These are phyloP conservation scores for Trypanosoma congolense DNA, from an alignment of 208 protist species.

Conservation along the genomic window DNA sequence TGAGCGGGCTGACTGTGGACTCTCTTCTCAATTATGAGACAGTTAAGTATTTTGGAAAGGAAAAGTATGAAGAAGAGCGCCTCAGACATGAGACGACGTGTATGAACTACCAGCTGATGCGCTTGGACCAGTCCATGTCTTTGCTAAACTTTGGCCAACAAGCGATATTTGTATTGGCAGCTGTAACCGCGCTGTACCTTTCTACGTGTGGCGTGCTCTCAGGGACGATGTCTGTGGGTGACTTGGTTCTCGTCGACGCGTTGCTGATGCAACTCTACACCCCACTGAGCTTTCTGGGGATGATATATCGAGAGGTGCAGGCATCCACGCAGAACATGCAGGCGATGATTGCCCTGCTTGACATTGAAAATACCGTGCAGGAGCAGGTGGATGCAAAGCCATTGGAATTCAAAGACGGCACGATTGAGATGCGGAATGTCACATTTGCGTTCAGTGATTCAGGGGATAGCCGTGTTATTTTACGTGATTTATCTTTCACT, in stretches of 20 bases:
- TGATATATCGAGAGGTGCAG: constrained; percentile 92
- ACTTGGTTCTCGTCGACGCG: constrained; percentile 92
- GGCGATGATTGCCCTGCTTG: constrained; percentile 88
- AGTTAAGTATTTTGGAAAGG: constrained; percentile 92
- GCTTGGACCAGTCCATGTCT: constrained; percentile 84
- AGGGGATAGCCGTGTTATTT: constrained; percentile 30
- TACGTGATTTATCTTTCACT: constrained; percentile 80
- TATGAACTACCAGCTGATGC: constrained; percentile 80
- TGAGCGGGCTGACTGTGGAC: constrained; percentile 87
- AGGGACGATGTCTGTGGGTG: constrained; percentile 90
- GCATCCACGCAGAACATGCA: constrained; percentile 94
- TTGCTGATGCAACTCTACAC: constrained; percentile 94
- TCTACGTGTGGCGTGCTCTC: constrained; percentile 74
- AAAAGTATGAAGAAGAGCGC: constrained; percentile 76
- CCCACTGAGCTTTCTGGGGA: constrained; percentile 96
- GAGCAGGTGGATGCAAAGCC: constrained; percentile 51
- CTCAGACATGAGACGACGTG: constrained; percentile 59
- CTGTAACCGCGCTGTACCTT: constrained; percentile 75
- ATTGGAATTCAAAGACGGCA: constrained; percentile 66
- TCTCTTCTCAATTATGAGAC: constrained; percentile 94
- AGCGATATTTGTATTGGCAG: constrained; percentile 88
- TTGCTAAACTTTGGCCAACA: constrained; percentile 94
- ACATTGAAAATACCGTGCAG: constrained; percentile 43
- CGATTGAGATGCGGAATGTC: constrained; percentile 87
- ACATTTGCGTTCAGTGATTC: constrained; percentile 75